Evolutionary conservation across 2,329 filamentous ascomycete species (phyloP), one percentile per base, ranked within the genome.

Genomic region (Pestalotiopsis sp.): DNA sequence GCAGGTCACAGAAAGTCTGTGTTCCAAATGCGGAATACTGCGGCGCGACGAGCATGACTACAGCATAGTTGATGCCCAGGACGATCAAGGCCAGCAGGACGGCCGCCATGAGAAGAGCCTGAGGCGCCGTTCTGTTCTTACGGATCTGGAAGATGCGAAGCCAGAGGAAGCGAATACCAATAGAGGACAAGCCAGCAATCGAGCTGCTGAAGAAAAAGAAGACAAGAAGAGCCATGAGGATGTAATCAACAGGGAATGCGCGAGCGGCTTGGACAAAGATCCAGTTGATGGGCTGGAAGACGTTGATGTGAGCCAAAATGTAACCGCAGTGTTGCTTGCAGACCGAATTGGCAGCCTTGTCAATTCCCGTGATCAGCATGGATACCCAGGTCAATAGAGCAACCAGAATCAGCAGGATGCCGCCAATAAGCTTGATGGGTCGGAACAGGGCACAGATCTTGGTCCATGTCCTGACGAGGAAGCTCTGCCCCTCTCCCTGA

Each of bases 141-240:
- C 94, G 90, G 75, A 99, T 95, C 79, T 92, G 91, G 87, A 98
- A 98, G 76, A 99, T 90, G 69, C 89, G 92, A 74, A 99, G 86
- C 96, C 96, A 99, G 65, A 99, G 88, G 86, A 99, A 97, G 72
- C 96, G 93, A 75, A 99, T 97, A 60, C 96, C 96, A 68, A 98
- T 88, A 1, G 90, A 88, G 3, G 94, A 93, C 66, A 98, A 90
- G 17, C 96, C 96, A 1, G 94, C 89, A 65, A 99, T 91, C 11
- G 94, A 95, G 75, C 93, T 92, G 81, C 88, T 91, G 82, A 99
- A 98, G 79, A 99, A 91, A 74, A 98, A 89, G 1, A 98, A 83
- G 0, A 97, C 89, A 9, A 99, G 83, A 1, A 97, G 82, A 0
- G 93, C 89, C 86, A 97, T 97, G 65, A 99, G 86, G 39, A 96